A percentile compares a stretch with the other conserved stretches of the same genome.
These are phyloP conservation scores for Alternaria sp. DNA, from an alignment of 2,329 filamentous ascomycete species.

Conservation along the genomic window DNA sequence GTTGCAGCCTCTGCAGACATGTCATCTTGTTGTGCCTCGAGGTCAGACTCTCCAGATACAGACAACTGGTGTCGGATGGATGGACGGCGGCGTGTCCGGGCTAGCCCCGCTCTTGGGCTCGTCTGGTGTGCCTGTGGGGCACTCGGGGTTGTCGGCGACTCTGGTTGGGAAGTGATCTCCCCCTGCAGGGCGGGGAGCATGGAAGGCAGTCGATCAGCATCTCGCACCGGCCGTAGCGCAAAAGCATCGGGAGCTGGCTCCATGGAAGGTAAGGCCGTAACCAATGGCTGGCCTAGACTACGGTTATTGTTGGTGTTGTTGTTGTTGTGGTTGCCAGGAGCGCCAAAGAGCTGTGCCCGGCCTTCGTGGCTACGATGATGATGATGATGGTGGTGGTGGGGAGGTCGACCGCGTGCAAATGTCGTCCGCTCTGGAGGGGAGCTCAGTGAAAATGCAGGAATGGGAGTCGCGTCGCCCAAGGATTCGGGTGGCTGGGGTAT, in stretches of 20 bases:
- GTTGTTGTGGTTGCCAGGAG: constrained; percentile 22
- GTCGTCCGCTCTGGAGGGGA: constrained; percentile 76
- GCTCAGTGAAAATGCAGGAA: constrained; percentile 70
- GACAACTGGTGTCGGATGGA: constrained; percentile 91
- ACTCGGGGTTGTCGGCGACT: constrained; percentile 64
- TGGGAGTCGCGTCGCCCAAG: constrained; percentile 68
- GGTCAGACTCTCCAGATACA: constrained; percentile 80
- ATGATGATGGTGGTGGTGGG: constrained; percentile 59
- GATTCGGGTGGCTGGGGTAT: constrained; percentile 66
- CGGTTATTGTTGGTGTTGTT: constrained; percentile 41
- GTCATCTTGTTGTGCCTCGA: constrained; percentile 83
- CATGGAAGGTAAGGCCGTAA: constrained; percentile 71
- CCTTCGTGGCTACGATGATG: constrained; percentile 60
- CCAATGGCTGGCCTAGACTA: constrained; percentile 70
- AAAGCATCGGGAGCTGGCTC: constrained; percentile 73
- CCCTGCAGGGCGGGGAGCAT: constrained; percentile 76
- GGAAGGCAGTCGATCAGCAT: constrained; percentile 85
- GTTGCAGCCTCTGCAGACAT: constrained; percentile 79
- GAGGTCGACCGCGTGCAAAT: constrained; percentile 65
- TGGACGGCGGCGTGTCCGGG: constrained; percentile 71
- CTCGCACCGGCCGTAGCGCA: constrained; percentile 77
- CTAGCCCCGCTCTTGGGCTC: constrained; percentile 57
- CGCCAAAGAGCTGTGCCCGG: constrained; percentile 42
- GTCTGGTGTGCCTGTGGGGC: constrained; percentile 44
- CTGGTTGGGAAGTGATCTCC: constrained; percentile 84